These are phyloP conservation scores for Aspergillus cristatus DNA, from an alignment of 495 filamentous ascomycete species.

Conservation along the genomic window DNA sequence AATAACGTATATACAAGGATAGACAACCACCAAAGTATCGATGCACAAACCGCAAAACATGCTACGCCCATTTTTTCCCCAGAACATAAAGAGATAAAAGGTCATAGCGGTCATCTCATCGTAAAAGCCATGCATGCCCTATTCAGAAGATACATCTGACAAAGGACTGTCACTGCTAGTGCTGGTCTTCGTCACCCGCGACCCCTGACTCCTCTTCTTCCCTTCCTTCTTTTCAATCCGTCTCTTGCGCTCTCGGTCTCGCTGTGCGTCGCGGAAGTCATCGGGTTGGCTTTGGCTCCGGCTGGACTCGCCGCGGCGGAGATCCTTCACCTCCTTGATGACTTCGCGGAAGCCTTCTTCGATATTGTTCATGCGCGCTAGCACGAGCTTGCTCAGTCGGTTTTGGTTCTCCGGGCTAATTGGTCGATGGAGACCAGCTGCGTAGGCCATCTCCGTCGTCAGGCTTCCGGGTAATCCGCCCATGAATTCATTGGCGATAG, in stretches of 20 bases:
- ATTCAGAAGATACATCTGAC: conserved; percentile 1
- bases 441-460: conserved; percentile 68
- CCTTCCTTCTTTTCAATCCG: conserved; percentile 19
- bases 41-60: too few relatives aligned
- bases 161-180: conserved; percentile 11
- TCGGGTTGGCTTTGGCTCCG: conserved; percentile 24
- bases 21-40: too few relatives aligned
- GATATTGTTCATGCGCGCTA: conserved; percentile 85
- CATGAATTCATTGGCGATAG: conserved; percentile 40
- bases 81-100: too few relatives aligned
- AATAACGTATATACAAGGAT: too few relatives aligned
- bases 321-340: conserved; percentile 70
- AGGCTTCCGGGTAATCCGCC: conserved; percentile 65
- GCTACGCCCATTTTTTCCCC: too few relatives aligned
- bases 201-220: conserved; percentile 15
- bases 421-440: conserved; percentile 34
- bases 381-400: conserved; percentile 69
- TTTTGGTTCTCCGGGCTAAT: conserved; percentile 44
- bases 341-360: conserved; percentile 80
- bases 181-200: conserved; percentile 14
- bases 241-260: conserved; percentile 25
- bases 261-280: conserved; percentile 12
- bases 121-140: too few relatives aligned
- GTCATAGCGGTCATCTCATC: too few relatives aligned
- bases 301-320: conserved; percentile 26